phyloP scores from a whole-genome alignment of 306 rosid species.

The Lupinus albus region DNA sequence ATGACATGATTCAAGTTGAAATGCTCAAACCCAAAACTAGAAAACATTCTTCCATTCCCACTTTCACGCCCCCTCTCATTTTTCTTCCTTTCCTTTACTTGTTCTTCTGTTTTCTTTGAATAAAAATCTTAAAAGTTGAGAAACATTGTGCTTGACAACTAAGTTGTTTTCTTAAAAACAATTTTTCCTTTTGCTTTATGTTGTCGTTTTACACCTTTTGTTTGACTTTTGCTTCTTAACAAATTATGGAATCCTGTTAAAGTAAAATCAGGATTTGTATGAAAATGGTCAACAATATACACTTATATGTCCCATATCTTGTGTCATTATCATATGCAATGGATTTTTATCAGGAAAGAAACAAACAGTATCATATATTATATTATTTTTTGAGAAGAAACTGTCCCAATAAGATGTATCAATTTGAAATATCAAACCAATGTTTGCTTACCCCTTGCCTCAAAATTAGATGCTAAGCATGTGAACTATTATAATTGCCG shows the following conservation, averaged over 20 bases:
- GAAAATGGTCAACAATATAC: constrained; percentile 17
- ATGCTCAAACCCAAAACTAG: constrained; percentile 11
- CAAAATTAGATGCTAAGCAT: constrained; percentile 27
- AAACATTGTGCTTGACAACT: constrained; percentile 20
- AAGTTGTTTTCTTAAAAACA: neutral
- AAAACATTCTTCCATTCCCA: neutral
- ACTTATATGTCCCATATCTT: no score
- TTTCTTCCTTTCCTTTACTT: no score
- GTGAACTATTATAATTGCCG: constrained; percentile 29
- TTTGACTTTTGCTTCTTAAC: neutral
- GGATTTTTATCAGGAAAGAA: no score
- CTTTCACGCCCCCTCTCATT: neutral
- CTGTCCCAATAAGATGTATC: constrained; percentile 15
- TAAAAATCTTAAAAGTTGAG: constrained; percentile 16
- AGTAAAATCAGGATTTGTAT: neutral
- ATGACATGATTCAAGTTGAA: constrained; percentile 22
- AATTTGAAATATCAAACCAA: constrained; percentile 32
- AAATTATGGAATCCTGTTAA: constrained; percentile 13
- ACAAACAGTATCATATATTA: no score
- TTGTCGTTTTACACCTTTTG: constrained; percentile 27
- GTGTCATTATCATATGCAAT: no score
- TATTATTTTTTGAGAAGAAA: no score
- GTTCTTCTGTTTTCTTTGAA: neutral
- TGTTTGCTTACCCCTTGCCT: constrained; percentile 1
- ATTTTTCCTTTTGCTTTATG: neutral